Base-by-base conservation (phyloP, 139 green algal genomes). In the Micromonas pusilla region DNA sequence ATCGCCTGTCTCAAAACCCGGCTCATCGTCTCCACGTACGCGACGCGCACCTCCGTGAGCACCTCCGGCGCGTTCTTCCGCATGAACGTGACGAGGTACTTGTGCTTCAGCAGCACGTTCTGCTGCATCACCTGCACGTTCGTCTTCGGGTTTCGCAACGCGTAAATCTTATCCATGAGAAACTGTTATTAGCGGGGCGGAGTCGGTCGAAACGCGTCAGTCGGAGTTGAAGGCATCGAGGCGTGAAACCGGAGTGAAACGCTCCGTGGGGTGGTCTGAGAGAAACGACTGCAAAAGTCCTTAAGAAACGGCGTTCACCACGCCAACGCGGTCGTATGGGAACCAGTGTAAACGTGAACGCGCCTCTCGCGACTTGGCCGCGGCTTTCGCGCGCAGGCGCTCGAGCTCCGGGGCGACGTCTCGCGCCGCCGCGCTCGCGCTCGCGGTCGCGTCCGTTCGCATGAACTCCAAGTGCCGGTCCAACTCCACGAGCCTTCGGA, bases 111-210 rank as follows among this genome's bases (percentile, higher is more conserved):
- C 84, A 98, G 88, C 70, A 90, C 85, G 52, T 86, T 93, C 86
- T 97, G 92, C 90, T 98, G 93, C 73, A 97, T 81, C 52, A 92
- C 87, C 81, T 95, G 91, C 45, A 97, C 88, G 87, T 98, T 97
- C 68, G 94, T 97, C 83, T 94, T 95, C 68, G 94, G 92, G 79
- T 93, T 92, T 20, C 91, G 85, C 60, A 98, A 87, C 60, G 86
- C 80, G 45, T 90, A 92, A 73, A 98, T 88, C 80, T 91, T 88
- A 65, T 81, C 26, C 70, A 94, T 81, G 75, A 96, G 77, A 73
- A 90, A 94, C n/a, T n/a, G n/a, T n/a, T n/a, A n/a, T n/a, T n/a
- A n/a, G n/a, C n/a, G n/a, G n/a, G n/a, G n/a, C n/a, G n/a, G n/a
- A n/a, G n/a, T n/a, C n/a, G n/a, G n/a, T n/a, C n/a, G n/a, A n/a